Evolutionary conservation across 371 early-diverging fungal species (phyloP).

Genomic region (Lichtheimia hyalospora): DNA sequence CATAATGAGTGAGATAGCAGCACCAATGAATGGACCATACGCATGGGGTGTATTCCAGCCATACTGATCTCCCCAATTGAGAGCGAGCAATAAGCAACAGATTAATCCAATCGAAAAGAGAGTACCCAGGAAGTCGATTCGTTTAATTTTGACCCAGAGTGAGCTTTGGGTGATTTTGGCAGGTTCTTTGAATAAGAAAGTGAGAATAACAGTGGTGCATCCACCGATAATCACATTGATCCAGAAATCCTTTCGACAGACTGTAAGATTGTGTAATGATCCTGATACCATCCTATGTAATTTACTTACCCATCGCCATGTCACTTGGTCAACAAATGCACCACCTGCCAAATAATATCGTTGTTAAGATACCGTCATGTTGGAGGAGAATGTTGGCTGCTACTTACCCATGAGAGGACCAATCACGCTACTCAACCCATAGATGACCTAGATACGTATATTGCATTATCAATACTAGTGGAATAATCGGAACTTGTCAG

Average conservation of each 20-base stretch:
- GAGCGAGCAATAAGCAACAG: slow-evolving; percentile 48
- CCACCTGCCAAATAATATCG: slow-evolving; percentile 65
- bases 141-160: slow-evolving; percentile 52
- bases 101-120: slow-evolving; percentile 15
- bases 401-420: slow-evolving; percentile 59
- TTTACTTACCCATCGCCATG: slow-evolving; percentile 61
- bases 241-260: slow-evolving; percentile 52
- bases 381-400: slow-evolving; percentile 20
- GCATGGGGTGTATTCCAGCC: slow-evolving; percentile 16
- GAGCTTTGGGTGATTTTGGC: slow-evolving; percentile 40
- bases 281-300: neutral
- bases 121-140: slow-evolving; percentile 59
- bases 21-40: slow-evolving; percentile 17
- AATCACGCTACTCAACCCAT: slow-evolving; percentile 69
- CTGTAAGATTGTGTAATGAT: too few relatives aligned
- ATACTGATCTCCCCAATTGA: slow-evolving; percentile 43
- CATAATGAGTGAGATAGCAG: slow-evolving; percentile 11
- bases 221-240: slow-evolving; percentile 77
- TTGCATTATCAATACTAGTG: too few relatives aligned
- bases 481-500: too few relatives aligned
- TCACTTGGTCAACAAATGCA: slow-evolving; percentile 60
- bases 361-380: neutral
- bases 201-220: slow-evolving; percentile 46
- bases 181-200: slow-evolving; percentile 50
- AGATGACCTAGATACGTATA: slow-evolving; percentile 47